Evolutionary conservation across 768 basidiomycete species (phyloP), one percentile per base, ranked within the genome.

Genomic region (Naganishia vaughanmartiniae): DNA sequence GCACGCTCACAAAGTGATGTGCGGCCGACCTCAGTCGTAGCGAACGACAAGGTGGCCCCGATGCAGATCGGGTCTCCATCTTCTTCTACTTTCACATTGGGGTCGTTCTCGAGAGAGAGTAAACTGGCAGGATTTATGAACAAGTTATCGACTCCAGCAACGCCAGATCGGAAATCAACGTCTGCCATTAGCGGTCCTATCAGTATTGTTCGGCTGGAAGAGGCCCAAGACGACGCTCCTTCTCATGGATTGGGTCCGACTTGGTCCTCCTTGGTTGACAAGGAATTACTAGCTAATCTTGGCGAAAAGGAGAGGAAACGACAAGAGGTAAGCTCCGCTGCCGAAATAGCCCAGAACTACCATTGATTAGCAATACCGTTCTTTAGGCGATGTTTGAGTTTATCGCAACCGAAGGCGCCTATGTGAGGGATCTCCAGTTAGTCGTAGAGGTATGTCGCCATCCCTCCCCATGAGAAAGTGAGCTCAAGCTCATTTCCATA

Each of bases 261-360:
- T 0, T 98, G 95, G 95, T 89, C 91, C 10, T 95, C 93, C 79
- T 82, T 97, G 60, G 89, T 97, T 0, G 91, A 96, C 75, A 88
- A 88, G 73, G 86, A 88, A 39, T 92, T 90, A 0, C 80, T 97
- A 26, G 89, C 89, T 34, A 91, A 87, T 7, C 89, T 97, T 54
- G 90, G 91, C 0, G 78, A 85, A 0, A 83, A 83, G 28, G 95
- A 98, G 79, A 85, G 94, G 54, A 89, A 88, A 70, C 85, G 94
- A 66, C 95, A 97, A 81, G 95, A 98, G 84, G 90, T 89, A 71
- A 66, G 82, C 68, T 30, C 17, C 42, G 10, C 14, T 46, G 33
- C 19, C 17, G 2, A 11, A 26, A 28, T 46, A 2, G 5, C n/a
- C 30, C 4, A 3, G 54, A 26, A 15, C 15, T 19, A 24, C 31